Percentiles rank a stretch among this genome's conserved stretches.
Conservation (phyloP, 1,284 basidiomycete genomes). For the Ceratobasidium sp. region DNA sequence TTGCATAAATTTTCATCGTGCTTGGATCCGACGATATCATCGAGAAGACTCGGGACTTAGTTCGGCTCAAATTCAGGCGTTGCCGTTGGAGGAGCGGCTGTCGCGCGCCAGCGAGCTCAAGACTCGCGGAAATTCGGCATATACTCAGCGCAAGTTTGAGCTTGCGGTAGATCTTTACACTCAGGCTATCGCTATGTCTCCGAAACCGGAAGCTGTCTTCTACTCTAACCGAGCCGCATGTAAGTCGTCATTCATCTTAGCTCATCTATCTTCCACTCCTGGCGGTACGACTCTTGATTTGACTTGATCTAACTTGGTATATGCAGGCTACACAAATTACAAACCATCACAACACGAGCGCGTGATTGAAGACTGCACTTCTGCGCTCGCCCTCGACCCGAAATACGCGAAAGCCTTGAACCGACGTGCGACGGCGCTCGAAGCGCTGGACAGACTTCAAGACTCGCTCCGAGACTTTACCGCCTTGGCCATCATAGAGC, state of each 20-base stretch:
- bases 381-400: slow-evolving; percentile 87
- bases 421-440: slow-evolving; percentile 89
- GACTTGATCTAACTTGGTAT: neutral
- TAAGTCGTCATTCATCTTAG: slow-evolving; percentile 60
- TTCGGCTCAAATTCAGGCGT: slow-evolving; percentile 68
- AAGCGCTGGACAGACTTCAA: slow-evolving; percentile 81
- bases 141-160: slow-evolving; percentile 82
- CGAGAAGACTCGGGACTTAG: slow-evolving; percentile 64
- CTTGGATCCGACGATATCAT: slow-evolving; percentile 28
- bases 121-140: slow-evolving; percentile 90
- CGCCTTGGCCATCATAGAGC: slow-evolving; percentile 93
- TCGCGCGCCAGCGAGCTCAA: slow-evolving; percentile 87
- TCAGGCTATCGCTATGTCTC: slow-evolving; percentile 88
- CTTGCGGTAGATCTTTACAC: slow-evolving; percentile 90
- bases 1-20: slow-evolving; percentile 1
- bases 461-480: slow-evolving; percentile 93
- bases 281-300: neutral
- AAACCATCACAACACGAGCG: slow-evolving; percentile 85
- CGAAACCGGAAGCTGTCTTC: slow-evolving; percentile 92
- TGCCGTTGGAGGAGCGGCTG: slow-evolving; percentile 73
- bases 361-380: slow-evolving; percentile 93
- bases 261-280: neutral
- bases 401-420: slow-evolving; percentile 97
- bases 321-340: slow-evolving; percentile 90
- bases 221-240: slow-evolving; percentile 98